Evolutionary conservation across 2,329 filamentous ascomycete genomes (phyloP).

Genomic region (Zymoseptoria pseudotritici): DNA sequence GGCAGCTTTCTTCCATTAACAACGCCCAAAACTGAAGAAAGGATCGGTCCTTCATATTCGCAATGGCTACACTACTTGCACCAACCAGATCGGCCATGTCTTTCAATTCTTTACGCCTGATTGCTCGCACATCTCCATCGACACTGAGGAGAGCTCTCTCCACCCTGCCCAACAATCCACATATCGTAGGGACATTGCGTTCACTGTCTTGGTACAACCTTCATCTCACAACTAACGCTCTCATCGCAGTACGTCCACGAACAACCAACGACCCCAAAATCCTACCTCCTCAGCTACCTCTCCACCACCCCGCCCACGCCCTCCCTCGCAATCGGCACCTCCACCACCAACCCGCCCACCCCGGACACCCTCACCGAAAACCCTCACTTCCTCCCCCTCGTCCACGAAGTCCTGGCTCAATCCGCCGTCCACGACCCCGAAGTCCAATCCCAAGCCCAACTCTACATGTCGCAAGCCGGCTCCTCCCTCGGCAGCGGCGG

Average conservation of each 20-base stretch:
- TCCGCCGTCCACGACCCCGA: constrained; percentile 50
- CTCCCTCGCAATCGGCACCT: constrained; percentile 49
- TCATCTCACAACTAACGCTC: background rate
- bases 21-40: background rate
- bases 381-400: constrained; percentile 46
- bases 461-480: constrained; percentile 53
- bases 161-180: constrained; percentile 38
- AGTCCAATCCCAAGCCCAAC: constrained; percentile 51
- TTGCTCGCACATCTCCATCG: constrained; percentile 17
- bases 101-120: constrained; percentile 16
- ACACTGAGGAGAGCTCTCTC: constrained; percentile 26
- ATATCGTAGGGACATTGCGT: constrained; percentile 25
- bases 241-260: constrained; percentile 41
- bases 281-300: constrained; percentile 49
- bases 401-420: constrained; percentile 49
- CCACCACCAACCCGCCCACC: constrained; percentile 48
- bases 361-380: constrained; percentile 51
- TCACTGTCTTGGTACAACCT: constrained; percentile 29
- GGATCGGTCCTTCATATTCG: background rate
- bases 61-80: background rate
- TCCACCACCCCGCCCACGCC: constrained; percentile 47
- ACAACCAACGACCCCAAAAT: constrained; percentile 31
- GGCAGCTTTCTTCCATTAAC: background rate
- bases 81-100: background rate
- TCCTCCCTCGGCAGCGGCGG: constrained; percentile 47